phyloP scores from a whole-genome alignment of 208 protist genomes.

The Acanthamoeba healyi region DNA sequence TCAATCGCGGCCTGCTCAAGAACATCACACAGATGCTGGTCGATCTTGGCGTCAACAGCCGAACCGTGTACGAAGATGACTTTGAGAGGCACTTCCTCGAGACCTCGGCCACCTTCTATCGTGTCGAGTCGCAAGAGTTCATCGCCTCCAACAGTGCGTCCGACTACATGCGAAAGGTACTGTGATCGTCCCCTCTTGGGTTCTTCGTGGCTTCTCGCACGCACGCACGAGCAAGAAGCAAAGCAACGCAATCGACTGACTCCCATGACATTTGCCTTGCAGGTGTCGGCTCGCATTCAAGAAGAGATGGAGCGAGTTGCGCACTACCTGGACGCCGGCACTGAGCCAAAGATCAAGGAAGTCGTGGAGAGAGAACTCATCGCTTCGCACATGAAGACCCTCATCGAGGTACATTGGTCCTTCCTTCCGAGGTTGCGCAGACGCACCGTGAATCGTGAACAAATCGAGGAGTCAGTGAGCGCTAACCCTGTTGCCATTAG shows the following conservation, averaged over 20 bases:
- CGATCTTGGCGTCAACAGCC: conserved; percentile 82
- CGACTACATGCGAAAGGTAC: conserved; percentile 89
- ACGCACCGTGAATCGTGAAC: background rate
- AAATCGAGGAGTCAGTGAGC: too few species aligned
- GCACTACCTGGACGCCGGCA: conserved; percentile 87
- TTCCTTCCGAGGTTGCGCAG: background rate
- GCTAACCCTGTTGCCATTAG: too few species aligned
- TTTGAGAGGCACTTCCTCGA: conserved; percentile 89
- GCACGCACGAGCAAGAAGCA: too few species aligned
- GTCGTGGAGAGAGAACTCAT: conserved; percentile 89
- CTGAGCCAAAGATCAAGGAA: conserved; percentile 85
- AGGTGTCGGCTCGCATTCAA: conserved; percentile 84
- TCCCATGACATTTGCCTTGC: background rate
- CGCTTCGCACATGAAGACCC: conserved; percentile 87
- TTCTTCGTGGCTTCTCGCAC: too few species aligned
- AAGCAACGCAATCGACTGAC: too few species aligned
- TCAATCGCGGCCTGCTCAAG: conserved; percentile 84
- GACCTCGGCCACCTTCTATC: conserved; percentile 86
- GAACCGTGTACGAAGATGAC: conserved; percentile 87
- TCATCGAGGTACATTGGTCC: conserved; percentile 82
- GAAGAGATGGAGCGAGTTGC: conserved; percentile 90
- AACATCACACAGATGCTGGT: conserved; percentile 87
- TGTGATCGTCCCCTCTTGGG: background rate
- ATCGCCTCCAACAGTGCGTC: conserved; percentile 84
- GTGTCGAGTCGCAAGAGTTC: conserved; percentile 83